Conservation (phyloP, 495 filamentous ascomycete species). For the Bathelium albidoporum region DNA sequence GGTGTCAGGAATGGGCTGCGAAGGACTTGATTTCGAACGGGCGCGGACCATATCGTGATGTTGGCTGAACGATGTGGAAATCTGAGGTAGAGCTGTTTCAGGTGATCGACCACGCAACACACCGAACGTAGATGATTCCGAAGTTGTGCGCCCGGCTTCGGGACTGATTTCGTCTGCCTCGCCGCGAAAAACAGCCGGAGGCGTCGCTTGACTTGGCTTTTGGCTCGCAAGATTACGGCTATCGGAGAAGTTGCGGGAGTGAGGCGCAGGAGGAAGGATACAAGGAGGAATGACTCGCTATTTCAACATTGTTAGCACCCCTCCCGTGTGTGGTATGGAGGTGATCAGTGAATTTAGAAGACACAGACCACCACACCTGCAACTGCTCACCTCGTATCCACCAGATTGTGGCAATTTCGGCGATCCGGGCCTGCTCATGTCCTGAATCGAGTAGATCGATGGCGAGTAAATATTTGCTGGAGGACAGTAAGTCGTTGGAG, state of each 20-base stretch:
- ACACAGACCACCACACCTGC: not conserved
- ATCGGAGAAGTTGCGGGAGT: not conserved
- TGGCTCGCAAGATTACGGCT: not conserved
- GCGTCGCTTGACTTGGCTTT: conserved; percentile 1
- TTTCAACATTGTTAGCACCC: no score
- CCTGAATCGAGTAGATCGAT: conserved; percentile 5
- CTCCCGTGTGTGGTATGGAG: no score
- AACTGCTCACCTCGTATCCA: not conserved
- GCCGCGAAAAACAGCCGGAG: conserved; percentile 3
- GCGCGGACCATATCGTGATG: not conserved
- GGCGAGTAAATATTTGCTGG: conserved; percentile 8
- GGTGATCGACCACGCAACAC: not conserved
- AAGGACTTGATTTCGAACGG: not conserved
- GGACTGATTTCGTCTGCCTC: not conserved
- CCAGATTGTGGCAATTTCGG: not conserved
- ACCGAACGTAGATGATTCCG: not conserved
- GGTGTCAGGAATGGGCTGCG: not conserved
- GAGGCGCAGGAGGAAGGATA: not conserved
- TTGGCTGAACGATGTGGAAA: not conserved
- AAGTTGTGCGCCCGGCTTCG: not conserved
- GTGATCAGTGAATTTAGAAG: not conserved
- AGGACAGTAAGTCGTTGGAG: not conserved
- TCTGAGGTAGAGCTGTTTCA: not conserved
- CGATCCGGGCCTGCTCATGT: not conserved
- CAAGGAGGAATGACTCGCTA: not conserved